Percentiles rank a stretch among this genome's conserved stretches.
Conservation (phyloP, 2,329 filamentous ascomycete genomes). For the Blastomyces gilchristii region DNA sequence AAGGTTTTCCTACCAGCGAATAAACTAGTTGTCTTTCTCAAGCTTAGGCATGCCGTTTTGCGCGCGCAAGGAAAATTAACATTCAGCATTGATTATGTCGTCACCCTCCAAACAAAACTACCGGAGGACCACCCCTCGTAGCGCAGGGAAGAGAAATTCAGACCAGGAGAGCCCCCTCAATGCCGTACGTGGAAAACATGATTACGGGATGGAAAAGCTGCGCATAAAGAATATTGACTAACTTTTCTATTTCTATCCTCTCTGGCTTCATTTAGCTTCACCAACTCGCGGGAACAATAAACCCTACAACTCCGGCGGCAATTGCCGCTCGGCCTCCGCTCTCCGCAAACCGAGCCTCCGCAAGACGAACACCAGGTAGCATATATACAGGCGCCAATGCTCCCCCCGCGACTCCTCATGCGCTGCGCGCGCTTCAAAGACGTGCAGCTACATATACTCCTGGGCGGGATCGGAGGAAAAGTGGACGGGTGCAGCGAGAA, state of each 20-base stretch:
- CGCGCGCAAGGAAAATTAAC: not conserved
- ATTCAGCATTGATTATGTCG: not conserved
- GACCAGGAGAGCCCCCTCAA: constrained; percentile 8
- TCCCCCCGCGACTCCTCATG: constrained; percentile 46
- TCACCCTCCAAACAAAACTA: not conserved
- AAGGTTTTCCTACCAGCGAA: not conserved
- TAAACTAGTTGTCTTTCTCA: not conserved
- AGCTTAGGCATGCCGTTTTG: not conserved
- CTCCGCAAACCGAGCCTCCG: constrained; percentile 25
- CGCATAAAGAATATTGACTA: not conserved
- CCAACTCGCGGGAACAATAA: constrained; percentile 24
- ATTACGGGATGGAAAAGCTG: not conserved
- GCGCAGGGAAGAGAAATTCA: not conserved
- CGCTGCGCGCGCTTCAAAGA: constrained; percentile 45
- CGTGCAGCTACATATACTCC: constrained; percentile 42
- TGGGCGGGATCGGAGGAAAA: constrained; percentile 40
- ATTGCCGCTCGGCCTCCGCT: constrained; percentile 23
- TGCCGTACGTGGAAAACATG: constrained; percentile 6
- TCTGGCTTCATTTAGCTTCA: constrained; percentile 21
- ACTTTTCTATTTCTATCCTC: not conserved
- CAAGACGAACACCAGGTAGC: constrained; percentile 27
- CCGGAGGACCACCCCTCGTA: not conserved
- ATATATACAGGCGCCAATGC: constrained; percentile 16
- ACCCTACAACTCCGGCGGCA: constrained; percentile 30
- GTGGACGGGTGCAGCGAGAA: constrained; percentile 42